Evolutionary conservation across 208 protist genomes (phyloP), one percentile per base, ranked within the genome.

Genomic region (Trypanosoma avium): DNA sequence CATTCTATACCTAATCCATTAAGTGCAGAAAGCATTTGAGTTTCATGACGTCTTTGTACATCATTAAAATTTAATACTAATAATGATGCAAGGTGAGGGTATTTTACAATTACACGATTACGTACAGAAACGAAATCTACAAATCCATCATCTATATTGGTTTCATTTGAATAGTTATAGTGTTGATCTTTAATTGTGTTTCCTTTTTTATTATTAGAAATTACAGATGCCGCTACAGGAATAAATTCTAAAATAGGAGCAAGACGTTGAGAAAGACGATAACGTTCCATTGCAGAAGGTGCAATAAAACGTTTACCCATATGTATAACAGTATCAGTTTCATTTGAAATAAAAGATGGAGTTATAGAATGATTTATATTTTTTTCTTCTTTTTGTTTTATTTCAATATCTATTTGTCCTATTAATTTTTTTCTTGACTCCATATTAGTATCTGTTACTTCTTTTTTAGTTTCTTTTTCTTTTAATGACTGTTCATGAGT

Each of bases 291-390:
- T 22, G 59, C 47, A 46, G 60, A 27, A 10, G 67, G 67, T 1
- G 60, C 67, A 33, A 73, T 49, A 60, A 73, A 61, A 9, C 67
- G 58, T 40, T 57, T 58, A 30, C 60, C 67, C 54, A 62, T 61
- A 32, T 72, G 66, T 17, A 72, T 21, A 52, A 72, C 48, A 0
- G 58, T 72, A 50, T 65, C 47, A n/a, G 33, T 40, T 36, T 65
- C 58, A 38, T 9, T 33, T 38, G 27, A 2, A 45, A 40, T 13
- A 43, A 58, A 56, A 43, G n/a, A n/a, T n/a, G n/a, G n/a, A n/a
- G n/a, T n/a, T n/a, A n/a, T n/a, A n/a, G n/a, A n/a, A n/a, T n/a
- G n/a, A n/a, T n/a, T n/a, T n/a, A n/a, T n/a, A n/a, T n/a, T n/a
- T n/a, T n/a, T n/a, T n/a, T n/a, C n/a, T n/a, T n/a, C n/a, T n/a